phyloP scores from a whole-genome alignment of 1,139 yeast species.

The Candida tetrigidarum region DNA sequence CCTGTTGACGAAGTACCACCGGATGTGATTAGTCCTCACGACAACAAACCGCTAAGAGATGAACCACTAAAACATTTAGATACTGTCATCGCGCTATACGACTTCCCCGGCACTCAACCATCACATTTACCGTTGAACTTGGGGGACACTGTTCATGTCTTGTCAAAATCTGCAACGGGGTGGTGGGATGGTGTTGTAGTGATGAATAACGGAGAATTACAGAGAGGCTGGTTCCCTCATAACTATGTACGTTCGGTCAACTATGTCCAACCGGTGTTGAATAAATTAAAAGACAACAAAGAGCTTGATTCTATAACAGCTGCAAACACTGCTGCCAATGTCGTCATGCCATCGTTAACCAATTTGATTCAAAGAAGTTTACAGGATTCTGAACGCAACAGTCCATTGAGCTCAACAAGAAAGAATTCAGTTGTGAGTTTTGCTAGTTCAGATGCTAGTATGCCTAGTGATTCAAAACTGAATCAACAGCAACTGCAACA shows the following conservation, averaged over 20 bases:
- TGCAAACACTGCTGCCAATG: slow-evolving; percentile 55
- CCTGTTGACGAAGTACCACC: slow-evolving; percentile 42
- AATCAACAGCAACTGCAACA: slow-evolving; percentile 11
- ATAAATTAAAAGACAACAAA: slow-evolving; percentile 42
- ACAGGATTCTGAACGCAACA: slow-evolving; percentile 33
- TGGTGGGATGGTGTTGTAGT: slow-evolving; percentile 81
- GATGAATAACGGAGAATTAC: slow-evolving; percentile 41
- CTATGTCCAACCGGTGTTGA: slow-evolving; percentile 50
- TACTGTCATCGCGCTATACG: slow-evolving; percentile 56
- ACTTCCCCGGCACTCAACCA: slow-evolving; percentile 51
- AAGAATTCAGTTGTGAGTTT: slow-evolving; percentile 54
- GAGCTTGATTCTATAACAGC: slow-evolving; percentile 52
- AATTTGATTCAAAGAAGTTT: slow-evolving; percentile 42
- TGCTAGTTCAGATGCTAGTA: slow-evolving; percentile 45
- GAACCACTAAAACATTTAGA: slow-evolving; percentile 45
- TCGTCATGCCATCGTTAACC: slow-evolving; percentile 49
- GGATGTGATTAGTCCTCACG: slow-evolving; percentile 40
- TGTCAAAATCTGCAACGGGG: slow-evolving; percentile 56
- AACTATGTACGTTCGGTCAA: slow-evolving; percentile 55
- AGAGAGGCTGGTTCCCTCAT: slow-evolving; percentile 81
- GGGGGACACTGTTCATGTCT: slow-evolving; percentile 56
- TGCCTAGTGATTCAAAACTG: slow-evolving; percentile 22
- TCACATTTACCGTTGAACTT: slow-evolving; percentile 49
- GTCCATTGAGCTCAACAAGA: slow-evolving; percentile 38
- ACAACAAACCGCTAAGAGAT: slow-evolving; percentile 21